Conservation (phyloP, 768 basidiomycete genomes). For the Leccinellum albellum region DNA sequence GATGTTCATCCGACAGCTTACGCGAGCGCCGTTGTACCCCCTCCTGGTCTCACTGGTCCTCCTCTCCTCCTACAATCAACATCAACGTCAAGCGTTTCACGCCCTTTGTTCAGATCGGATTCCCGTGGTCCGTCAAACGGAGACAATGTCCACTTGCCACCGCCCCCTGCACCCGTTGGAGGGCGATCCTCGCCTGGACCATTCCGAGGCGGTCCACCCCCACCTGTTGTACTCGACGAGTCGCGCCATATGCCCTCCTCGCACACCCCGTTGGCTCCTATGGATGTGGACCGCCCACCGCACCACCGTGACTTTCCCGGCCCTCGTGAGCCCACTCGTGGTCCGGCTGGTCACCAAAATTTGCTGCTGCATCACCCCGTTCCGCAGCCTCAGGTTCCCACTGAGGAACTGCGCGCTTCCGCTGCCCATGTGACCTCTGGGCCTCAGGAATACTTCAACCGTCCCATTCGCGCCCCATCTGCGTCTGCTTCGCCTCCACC, state of each 20-base stretch:
- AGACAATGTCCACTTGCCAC: slow-evolving; percentile 47
- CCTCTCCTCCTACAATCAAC: slow-evolving; percentile 57
- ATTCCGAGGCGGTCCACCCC: slow-evolving; percentile 80
- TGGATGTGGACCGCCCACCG: slow-evolving; percentile 61
- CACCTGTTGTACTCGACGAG: slow-evolving; percentile 78
- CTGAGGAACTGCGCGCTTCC: slow-evolving; percentile 48
- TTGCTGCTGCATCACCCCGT: slow-evolving; percentile 67
- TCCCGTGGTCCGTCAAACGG: slow-evolving; percentile 52
- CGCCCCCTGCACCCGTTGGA: slow-evolving; percentile 49
- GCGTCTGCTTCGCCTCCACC: slow-evolving; percentile 60
- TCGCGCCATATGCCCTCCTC: slow-evolving; percentile 54
- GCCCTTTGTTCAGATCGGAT: slow-evolving; percentile 61
- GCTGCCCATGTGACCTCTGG: slow-evolving; percentile 37
- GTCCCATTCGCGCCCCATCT: slow-evolving; percentile 50
- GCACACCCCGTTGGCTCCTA: slow-evolving; percentile 73
- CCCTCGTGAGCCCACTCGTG: slow-evolving; percentile 47
- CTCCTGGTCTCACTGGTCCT: slow-evolving; percentile 64
- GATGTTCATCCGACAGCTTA: slow-evolving; percentile 97
- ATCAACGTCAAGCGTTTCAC: slow-evolving; percentile 21
- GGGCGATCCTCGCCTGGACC: slow-evolving; percentile 63
- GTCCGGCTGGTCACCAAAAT: slow-evolving; percentile 52
- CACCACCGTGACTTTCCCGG: slow-evolving; percentile 56
- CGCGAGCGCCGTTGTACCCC: slow-evolving; percentile 70
- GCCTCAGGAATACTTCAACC: slow-evolving; percentile 58
- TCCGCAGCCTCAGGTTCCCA: slow-evolving; percentile 53